A percentile compares a stretch with the other conserved stretches of the same genome.
phyloP scores from a whole-genome alignment of 331 rosid species.

The Stylosanthes scabra region DNA sequence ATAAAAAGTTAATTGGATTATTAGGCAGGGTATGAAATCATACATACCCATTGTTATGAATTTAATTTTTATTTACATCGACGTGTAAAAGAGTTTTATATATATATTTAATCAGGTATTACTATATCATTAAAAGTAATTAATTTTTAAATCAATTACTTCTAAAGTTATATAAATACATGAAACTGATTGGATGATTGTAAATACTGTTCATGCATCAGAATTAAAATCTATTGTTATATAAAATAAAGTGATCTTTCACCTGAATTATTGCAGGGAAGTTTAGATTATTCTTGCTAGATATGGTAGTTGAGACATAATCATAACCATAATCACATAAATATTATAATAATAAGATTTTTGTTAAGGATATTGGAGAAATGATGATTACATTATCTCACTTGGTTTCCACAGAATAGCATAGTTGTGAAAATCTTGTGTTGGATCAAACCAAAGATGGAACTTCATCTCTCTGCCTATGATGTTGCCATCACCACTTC shows the following conservation, averaged over 20 bases:
- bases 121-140: no score
- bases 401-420: slow-evolving; percentile 80
- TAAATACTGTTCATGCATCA: no score
- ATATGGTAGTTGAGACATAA: not conserved
- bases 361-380: not conserved
- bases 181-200: no score
- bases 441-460: slow-evolving; percentile 98
- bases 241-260: slow-evolving; percentile 13
- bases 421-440: slow-evolving; percentile 88
- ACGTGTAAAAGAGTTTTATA: no score
- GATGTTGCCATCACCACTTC: slow-evolving; percentile 86
- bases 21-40: no score
- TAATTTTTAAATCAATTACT: no score
- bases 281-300: not conserved
- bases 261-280: slow-evolving; percentile 14
- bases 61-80: no score
- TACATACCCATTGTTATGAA: not conserved
- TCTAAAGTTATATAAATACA: no score
- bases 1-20: not conserved
- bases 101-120: no score
- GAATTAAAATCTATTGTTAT: not conserved
- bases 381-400: slow-evolving; percentile 75
- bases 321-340: not conserved
- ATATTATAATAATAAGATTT: not conserved
- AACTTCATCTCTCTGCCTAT: slow-evolving; percentile 85